Conservation (phyloP, 768 basidiomycete species). For the Phlegmacium glaucopus region DNA sequence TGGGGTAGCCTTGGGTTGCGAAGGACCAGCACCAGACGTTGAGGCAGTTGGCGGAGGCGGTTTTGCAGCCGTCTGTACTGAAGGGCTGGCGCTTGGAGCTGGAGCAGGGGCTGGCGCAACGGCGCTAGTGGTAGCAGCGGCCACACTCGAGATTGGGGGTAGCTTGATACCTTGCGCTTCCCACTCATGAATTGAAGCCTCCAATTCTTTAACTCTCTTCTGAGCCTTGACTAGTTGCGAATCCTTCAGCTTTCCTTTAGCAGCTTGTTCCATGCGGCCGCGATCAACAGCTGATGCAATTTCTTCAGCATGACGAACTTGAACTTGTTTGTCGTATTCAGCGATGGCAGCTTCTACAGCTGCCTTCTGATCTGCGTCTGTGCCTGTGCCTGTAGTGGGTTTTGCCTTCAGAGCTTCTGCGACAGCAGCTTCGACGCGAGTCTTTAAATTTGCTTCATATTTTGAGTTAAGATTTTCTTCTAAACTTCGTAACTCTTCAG, state of each 20-base stretch:
- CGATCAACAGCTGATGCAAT: constrained; percentile 64
- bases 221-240: constrained; percentile 60
- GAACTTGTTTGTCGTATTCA: constrained; percentile 44
- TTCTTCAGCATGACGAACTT: constrained; percentile 49
- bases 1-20: constrained; percentile 12
- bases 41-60: constrained; percentile 9
- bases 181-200: constrained; percentile 58
- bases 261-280: constrained; percentile 59
- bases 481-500: constrained; percentile 54
- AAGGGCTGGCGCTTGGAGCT: constrained; percentile 15
- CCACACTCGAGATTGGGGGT: constrained; percentile 33
- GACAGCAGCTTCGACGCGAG: constrained; percentile 36
- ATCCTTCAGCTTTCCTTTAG: constrained; percentile 71
- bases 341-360: constrained; percentile 48
- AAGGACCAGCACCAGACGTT: constrained; percentile 10
- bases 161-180: constrained; percentile 43
- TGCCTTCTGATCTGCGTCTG: constrained; percentile 27
- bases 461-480: constrained; percentile 50
- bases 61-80: constrained; percentile 15
- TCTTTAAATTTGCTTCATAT: constrained; percentile 51
- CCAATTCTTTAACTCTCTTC: constrained; percentile 63
- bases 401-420: constrained; percentile 35
- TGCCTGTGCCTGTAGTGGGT: constrained; percentile 18
- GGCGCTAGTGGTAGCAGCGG: constrained; percentile 25
- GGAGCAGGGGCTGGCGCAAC: constrained; percentile 17